Conservation (phyloP, 139 green algal genomes). For the Micromonas pusilla region DNA sequence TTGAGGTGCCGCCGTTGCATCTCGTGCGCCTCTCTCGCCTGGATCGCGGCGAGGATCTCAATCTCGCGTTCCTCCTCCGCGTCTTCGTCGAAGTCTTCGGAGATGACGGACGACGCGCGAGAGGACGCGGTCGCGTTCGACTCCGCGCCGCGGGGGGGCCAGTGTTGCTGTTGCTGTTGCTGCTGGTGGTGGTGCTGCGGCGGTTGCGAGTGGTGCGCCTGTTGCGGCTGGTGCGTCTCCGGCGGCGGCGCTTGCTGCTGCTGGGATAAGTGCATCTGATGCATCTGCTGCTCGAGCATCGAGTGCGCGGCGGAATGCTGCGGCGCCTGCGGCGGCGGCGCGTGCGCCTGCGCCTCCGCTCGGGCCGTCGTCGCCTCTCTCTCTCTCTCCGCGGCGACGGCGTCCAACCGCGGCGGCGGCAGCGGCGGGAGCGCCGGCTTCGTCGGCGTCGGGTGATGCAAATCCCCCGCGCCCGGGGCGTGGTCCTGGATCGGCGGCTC, state of each 20-base stretch:
- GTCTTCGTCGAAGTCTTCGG: not conserved
- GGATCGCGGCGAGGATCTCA: constrained; percentile 1
- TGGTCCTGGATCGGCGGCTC: no score
- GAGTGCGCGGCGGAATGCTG: not conserved
- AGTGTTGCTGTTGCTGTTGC: not conserved
- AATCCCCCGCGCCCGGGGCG: no score
- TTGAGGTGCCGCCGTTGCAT: constrained; percentile 48
- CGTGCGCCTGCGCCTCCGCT: not conserved
- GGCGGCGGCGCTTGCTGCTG: not conserved
- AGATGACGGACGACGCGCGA: not conserved
- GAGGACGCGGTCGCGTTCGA: not conserved
- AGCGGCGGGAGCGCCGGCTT: not conserved
- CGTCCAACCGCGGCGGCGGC: no score
- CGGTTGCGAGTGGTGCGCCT: not conserved
- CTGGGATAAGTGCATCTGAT: not conserved
- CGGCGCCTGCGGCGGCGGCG: not conserved
- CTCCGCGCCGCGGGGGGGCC: not conserved
- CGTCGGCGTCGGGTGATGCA: no score
- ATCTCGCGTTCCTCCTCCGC: constrained; percentile 4
- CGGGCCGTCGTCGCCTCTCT: not conserved
- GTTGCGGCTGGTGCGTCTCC: not conserved
- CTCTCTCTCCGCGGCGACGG: no score
- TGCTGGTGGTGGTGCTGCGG: not conserved
- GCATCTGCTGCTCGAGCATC: not conserved
- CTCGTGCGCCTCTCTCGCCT: not conserved